These are phyloP conservation scores for Physcomitrellopsis africana DNA, from an alignment of 225 moss, liverwort and hornwort genomes.

Conservation along the genomic window DNA sequence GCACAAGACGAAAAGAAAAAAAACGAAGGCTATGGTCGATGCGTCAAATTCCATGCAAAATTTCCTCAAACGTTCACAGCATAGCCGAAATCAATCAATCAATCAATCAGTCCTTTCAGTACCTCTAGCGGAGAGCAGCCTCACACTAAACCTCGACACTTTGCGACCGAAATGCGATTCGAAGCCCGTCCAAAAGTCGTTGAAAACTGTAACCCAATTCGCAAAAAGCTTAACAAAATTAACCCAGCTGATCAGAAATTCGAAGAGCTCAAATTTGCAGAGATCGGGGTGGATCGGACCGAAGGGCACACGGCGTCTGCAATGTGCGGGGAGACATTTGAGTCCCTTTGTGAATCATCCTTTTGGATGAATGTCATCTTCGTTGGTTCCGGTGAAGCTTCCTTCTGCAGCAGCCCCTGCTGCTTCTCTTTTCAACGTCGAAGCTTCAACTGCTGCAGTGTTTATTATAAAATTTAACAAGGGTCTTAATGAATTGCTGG, in stretches of 20 bases:
- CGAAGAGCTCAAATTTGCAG: too few relatives aligned
- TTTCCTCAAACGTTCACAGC: neutral
- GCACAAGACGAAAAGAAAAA: too few relatives aligned
- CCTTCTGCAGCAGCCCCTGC: neutral
- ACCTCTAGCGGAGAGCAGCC: neutral
- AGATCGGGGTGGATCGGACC: too few relatives aligned
- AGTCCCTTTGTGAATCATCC: accelerated
- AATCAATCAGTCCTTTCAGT: neutral
- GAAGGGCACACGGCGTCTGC: too few relatives aligned
- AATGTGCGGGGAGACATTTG: neutral
- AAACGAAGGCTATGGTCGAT: neutral
- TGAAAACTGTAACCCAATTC: neutral
- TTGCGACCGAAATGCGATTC: neutral
- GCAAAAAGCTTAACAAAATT: neutral
- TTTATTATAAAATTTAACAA: too few relatives aligned
- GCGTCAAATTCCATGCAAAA: neutral
- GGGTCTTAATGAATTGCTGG: too few relatives aligned
- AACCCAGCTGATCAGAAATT: neutral
- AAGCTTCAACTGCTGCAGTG: too few relatives aligned
- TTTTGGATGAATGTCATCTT: neutral
- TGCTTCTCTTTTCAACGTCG: too few relatives aligned
- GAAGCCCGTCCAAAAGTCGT: neutral
- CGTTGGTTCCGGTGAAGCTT: neutral
- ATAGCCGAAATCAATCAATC: neutral
- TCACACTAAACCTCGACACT: too few relatives aligned